phyloP scores from a whole-genome alignment of 1,139 yeast species.

The Schwanniomyces etchellsii region DNA sequence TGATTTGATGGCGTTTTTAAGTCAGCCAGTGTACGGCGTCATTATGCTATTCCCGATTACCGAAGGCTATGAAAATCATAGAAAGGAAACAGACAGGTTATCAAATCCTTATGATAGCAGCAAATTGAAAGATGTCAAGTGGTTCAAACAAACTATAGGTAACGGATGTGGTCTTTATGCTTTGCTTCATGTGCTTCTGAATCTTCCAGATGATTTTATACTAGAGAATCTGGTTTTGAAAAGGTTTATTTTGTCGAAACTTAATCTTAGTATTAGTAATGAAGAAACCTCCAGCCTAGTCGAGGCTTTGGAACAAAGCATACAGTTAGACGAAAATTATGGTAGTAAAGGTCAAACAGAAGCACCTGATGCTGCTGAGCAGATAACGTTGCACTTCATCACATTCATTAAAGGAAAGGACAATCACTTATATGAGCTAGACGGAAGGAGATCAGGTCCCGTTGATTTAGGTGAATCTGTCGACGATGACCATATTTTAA shows the following conservation, averaged over 20 bases:
- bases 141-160: conserved; percentile 81
- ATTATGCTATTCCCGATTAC: conserved; percentile 80
- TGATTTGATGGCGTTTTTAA: conserved; percentile 70
- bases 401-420: conserved; percentile 58
- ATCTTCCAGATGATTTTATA: conserved; percentile 46
- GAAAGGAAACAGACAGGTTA: conserved; percentile 27
- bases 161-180: conserved; percentile 96
- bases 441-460: conserved; percentile 84
- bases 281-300: conserved; percentile 42
- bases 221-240: conserved; percentile 30
- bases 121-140: conserved; percentile 26
- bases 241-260: conserved; percentile 19
- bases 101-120: conserved; percentile 14
- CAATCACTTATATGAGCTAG: conserved; percentile 73
- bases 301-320: conserved; percentile 44
- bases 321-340: conserved; percentile 48
- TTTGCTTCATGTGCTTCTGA: conserved; percentile 66
- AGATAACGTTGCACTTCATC: conserved; percentile 73
- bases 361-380: conserved; percentile 66
- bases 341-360: conserved; percentile 73
- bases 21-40: conserved; percentile 74
- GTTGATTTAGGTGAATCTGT: conserved; percentile 49
- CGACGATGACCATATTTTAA: conserved; percentile 41
- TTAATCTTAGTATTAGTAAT: conserved; percentile 15
- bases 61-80: conserved; percentile 48